phyloP scores from a whole-genome alignment of 768 basidiomycete species.

The Porpolomopsis calyptriformis region DNA sequence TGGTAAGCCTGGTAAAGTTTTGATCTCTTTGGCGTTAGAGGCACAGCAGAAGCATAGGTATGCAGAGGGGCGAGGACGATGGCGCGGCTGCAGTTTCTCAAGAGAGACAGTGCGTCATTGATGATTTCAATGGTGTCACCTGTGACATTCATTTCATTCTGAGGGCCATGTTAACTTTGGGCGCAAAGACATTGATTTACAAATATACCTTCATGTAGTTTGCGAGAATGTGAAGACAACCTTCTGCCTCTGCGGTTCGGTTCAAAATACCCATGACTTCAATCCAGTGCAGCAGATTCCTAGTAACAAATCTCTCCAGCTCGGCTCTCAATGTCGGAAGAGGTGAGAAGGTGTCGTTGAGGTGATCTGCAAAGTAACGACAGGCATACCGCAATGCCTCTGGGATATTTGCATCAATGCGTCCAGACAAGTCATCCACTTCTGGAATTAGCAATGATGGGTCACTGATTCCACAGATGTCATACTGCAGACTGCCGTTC shows the following conservation, averaged over 20 bases:
- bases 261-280: background rate
- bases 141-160: background rate
- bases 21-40: background rate
- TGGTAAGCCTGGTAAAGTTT: background rate
- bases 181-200: background rate
- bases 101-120: background rate
- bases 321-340: background rate
- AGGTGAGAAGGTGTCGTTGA: background rate
- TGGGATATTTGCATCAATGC: background rate
- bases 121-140: background rate
- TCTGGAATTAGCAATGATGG: background rate
- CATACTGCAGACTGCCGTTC: background rate
- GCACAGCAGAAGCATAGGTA: background rate
- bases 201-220: conserved; percentile 1
- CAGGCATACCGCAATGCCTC: conserved; percentile 1
- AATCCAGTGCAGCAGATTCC: background rate
- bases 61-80: background rate
- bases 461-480: conserved; percentile 1
- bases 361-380: background rate
- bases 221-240: background rate
- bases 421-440: conserved; percentile 1
- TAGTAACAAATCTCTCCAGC: background rate
- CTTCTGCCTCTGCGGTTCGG: background rate
- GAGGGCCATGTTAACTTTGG: background rate
- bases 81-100: background rate